Evolutionary conservation across 2,329 filamentous ascomycete genomes (phyloP), one percentile per base, ranked within the genome.

Genomic region (Rutstroemia sp.): DNA sequence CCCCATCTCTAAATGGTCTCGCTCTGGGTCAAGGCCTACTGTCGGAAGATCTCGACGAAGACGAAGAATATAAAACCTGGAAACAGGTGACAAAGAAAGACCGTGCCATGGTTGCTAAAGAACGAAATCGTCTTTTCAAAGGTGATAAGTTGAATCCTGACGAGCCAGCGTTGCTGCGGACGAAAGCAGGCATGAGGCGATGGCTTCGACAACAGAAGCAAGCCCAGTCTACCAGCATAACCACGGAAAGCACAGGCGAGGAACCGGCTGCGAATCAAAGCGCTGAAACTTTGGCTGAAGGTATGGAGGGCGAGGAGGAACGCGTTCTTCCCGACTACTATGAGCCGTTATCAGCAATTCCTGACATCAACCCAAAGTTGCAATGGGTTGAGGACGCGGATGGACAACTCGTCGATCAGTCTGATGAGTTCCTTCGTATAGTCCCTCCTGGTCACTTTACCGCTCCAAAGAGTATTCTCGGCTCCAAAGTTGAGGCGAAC

Each of bases 61-160:
- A 97, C 64, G 92, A 97, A 57, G 92, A 96, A 68, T 96, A 94
- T 74, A 95, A 95, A 70, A 88, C 94, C 38, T 99, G 95, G 94
- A 99, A 97, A 74, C 92, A 97, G 72, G 90, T 96, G 42, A 99
- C 94, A 2, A 97, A 97, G 73, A 96, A 94, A 69, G 92, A 96
- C 67, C 86, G 94, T 60, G 94, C 94, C 4, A 76, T 87, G 23
- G 83, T 92, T 53, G 88, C 94, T 58, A 90, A 92, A 61, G 89
- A 96, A 69, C 83, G 94, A 34, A 86, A 91, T 70, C 82, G 88
- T 41, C 80, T 99, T 14, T 96, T 99, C 73, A 87, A 87, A 59
- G 88, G 87, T 51, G 86, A 91, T 65, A 89, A 85, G 66, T 77
- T 99, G 50, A 95, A 96, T 67, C 72, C 81, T 0, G 94, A 99